These are phyloP conservation scores for Dittrichia graveolens DNA, from an alignment of 129 eudicot species.

Conservation along the genomic window DNA sequence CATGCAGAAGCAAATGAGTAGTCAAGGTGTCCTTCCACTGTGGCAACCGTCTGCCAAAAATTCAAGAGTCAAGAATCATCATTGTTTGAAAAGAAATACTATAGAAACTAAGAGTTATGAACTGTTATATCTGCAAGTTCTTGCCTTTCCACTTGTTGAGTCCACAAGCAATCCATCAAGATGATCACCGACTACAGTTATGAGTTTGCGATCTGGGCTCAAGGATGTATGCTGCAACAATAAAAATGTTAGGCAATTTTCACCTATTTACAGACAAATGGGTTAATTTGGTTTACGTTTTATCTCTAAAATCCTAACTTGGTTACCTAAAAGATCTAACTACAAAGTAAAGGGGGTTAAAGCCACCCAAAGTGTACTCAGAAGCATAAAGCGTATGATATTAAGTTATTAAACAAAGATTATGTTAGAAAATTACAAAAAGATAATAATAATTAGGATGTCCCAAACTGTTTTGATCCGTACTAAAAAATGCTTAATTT, in stretches of 20 bases:
- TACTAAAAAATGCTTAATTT: background rate
- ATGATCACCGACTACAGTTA: slow-evolving; percentile 81
- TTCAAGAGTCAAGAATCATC: background rate
- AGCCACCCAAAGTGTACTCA: background rate
- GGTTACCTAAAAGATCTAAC: background rate
- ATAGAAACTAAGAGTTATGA: background rate
- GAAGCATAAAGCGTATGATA: background rate
- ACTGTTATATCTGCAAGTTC: background rate
- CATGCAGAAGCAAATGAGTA: slow-evolving; percentile 76
- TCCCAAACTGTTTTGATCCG: background rate
- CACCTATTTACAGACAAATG: no score
- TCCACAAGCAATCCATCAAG: slow-evolving; percentile 81
- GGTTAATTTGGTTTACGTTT: background rate
- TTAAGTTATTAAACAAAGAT: background rate
- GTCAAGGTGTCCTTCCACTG: slow-evolving; percentile 78
- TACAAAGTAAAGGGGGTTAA: background rate
- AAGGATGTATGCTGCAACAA: slow-evolving; percentile 84
- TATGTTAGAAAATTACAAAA: background rate
- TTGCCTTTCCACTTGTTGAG: slow-evolving; percentile 74
- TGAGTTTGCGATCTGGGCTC: slow-evolving; percentile 76
- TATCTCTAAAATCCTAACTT: background rate
- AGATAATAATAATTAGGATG: background rate
- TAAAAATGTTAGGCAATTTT: background rate
- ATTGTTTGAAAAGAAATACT: background rate
- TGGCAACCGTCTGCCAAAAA: slow-evolving; percentile 55